phyloP scores from a whole-genome alignment of 495 filamentous ascomycete genomes.

The Neurospora intermedia region DNA sequence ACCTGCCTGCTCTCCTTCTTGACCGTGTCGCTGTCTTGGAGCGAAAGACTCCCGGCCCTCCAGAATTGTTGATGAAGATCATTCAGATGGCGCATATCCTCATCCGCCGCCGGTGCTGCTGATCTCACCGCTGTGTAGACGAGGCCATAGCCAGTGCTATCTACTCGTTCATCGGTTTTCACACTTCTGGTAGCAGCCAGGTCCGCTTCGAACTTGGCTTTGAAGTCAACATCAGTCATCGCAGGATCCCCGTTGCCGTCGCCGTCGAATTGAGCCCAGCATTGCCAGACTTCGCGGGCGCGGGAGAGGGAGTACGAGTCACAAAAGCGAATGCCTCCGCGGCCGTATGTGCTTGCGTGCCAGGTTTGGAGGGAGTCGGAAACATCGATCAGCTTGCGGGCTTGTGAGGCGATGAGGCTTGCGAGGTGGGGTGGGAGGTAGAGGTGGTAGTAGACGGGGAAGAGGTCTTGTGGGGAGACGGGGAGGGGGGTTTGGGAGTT shows the following conservation, averaged over 20 bases:
- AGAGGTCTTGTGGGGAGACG: background rate
- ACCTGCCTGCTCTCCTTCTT: background rate
- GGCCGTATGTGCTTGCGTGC: slow-evolving; percentile 14
- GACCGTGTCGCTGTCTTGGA: background rate
- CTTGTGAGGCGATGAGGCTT: slow-evolving; percentile 11
- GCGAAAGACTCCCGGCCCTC: background rate
- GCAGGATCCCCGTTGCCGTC: background rate
- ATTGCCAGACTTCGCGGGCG: slow-evolving; percentile 15
- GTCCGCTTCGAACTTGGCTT: background rate
- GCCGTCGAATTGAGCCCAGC: slow-evolving; percentile 3
- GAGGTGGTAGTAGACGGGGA: slow-evolving; percentile 21
- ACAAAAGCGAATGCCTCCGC: slow-evolving; percentile 13
- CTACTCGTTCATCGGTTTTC: background rate
- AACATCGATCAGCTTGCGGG: slow-evolving; percentile 9
- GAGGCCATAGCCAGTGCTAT: background rate
- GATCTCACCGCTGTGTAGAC: background rate
- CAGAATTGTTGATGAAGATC: background rate
- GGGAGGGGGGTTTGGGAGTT: background rate
- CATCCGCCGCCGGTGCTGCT: background rate
- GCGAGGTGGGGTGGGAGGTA: slow-evolving; percentile 7
- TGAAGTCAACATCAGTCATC: slow-evolving; percentile 2
- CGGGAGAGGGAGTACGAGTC: slow-evolving; percentile 12
- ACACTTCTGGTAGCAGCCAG: background rate
- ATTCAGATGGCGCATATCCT: background rate
- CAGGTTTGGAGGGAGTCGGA: slow-evolving; percentile 15